Percentiles rank a stretch among this genome's conserved stretches.
These are phyloP conservation scores for Paramyrothecium roridum DNA, from an alignment of 2,329 filamentous ascomycete species.

Conservation along the genomic window DNA sequence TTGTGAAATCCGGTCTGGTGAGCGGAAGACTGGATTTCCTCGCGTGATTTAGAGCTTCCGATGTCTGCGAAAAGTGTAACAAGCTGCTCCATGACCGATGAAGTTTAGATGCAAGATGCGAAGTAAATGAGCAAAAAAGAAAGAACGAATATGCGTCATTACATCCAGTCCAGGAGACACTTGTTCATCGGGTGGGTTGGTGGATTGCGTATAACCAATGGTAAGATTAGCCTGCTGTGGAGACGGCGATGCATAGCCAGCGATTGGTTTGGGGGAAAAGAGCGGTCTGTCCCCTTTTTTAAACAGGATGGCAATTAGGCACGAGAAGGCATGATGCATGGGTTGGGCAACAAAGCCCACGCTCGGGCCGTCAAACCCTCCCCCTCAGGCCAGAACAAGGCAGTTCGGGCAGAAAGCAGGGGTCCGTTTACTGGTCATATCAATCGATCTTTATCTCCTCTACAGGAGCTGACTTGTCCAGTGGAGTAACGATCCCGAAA, in stretches of 20 bases:
- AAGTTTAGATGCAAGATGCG: background rate
- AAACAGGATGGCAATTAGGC: constrained; percentile 2
- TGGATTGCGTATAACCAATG: constrained; percentile 1
- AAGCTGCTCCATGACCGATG: constrained; percentile 4
- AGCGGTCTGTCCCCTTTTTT: background rate
- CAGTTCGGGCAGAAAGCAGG: too few species aligned
- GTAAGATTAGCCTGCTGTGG: background rate
- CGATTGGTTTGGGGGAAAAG: background rate
- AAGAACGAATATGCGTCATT: background rate
- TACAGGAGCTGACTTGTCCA: too few species aligned
- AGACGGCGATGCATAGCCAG: background rate
- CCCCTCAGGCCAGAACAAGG: too few species aligned
- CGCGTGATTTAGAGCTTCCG: background rate
- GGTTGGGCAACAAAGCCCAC: background rate
- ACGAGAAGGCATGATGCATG: background rate
- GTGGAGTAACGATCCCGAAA: too few species aligned
- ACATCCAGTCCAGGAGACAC: background rate
- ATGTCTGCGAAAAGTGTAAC: constrained; percentile 3
- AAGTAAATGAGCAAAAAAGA: background rate
- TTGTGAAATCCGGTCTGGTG: background rate
- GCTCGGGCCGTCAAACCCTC: background rate
- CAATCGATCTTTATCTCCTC: too few species aligned
- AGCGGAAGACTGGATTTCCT: background rate
- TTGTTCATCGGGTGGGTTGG: background rate
- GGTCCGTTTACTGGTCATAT: too few species aligned